Conservation (phyloP, 2,329 filamentous ascomycete species). For the Cercospora sp. region DNA sequence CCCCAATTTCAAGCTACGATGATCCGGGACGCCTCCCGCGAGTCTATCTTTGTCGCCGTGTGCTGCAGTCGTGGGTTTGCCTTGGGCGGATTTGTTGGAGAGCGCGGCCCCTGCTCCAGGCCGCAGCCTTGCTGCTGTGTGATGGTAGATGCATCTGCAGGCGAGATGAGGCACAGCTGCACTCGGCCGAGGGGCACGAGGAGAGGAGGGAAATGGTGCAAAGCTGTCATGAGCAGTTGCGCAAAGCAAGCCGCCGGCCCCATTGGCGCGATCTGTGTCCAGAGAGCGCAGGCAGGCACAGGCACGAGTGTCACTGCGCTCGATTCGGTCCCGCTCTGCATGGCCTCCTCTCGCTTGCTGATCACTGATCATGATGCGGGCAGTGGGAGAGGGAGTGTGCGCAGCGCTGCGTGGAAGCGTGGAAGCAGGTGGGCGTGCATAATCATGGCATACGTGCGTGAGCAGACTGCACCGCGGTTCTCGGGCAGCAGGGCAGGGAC, state of each 20-base stretch:
- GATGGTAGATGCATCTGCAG: conserved; percentile 23
- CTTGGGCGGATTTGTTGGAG: not conserved
- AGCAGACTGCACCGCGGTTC: not conserved
- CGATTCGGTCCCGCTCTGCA: not conserved
- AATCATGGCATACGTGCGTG: not conserved
- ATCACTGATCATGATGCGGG: conserved; percentile 6
- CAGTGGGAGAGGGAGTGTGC: not conserved
- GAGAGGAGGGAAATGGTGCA: not conserved
- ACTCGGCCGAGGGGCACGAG: not conserved
- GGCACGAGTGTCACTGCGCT: not conserved
- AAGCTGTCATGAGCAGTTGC: conserved; percentile 6
- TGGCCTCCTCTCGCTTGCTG: not conserved
- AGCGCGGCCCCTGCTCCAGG: conserved; percentile 15
- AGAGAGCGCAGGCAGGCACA: not conserved
- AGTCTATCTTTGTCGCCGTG: conserved; percentile 25
- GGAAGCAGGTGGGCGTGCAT: not conserved
- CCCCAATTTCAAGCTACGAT: conserved; percentile 28
- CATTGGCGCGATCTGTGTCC: conserved; percentile 6
- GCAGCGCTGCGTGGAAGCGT: not conserved
- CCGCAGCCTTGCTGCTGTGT: conserved; percentile 23
- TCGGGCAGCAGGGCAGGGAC: not conserved
- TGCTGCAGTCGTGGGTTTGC: conserved; percentile 10
- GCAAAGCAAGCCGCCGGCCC: not conserved
- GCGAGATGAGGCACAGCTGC: conserved; percentile 26
- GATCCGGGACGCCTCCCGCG: conserved; percentile 34